Evolutionary conservation across 176 grass and related monocot genomes (phyloP), one percentile per base, ranked within the genome.

Genomic region (Aegilops sharonensis): DNA sequence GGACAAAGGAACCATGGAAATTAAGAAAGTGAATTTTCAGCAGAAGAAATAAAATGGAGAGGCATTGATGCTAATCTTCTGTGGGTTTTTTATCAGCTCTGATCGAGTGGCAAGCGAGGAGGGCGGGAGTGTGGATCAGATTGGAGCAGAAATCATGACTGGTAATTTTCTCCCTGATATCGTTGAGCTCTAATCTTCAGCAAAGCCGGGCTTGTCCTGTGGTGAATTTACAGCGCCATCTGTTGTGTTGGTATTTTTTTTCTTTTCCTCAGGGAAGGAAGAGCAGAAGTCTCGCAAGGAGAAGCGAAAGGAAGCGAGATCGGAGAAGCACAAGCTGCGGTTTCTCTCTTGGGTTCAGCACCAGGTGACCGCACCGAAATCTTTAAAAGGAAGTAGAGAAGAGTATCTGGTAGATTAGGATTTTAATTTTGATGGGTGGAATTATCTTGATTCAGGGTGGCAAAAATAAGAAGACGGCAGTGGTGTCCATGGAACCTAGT

Each of bases 301-400:
- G 83, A 92, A 90, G 83, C 65, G 80, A 15, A 95, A 95, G 78
- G 90, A 90, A 24, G 88, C 76, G 2, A 85, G 88, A 56, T 74
- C 64, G 13, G 88, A 83, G 76, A 92, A 90, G 82, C 57, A 81
- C 27, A 86, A 87, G 24, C 18, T 75, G 70, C 86, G 57, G 4
- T 92, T 92, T 48, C 76, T 88, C 9, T 92, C 86, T 42, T 95
- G 88, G 88, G 84, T 95, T 30, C 69, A 90, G 76, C 86, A 90
- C 68, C 90, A 92, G 75, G 93, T 95, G 60, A 78, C 13, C 25
- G 75, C 57, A 34, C 29, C 30, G 30, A 52, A 61, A 37, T 45
- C 69, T 18, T 65, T 13, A 2, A 27, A 48, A 34, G 66, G 0
- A 21, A 54, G 43, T 20, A 45, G 43, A 45, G 43, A 45, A 12